Percentiles rank a stretch among this genome's conserved stretches.
phyloP scores from a whole-genome alignment of 2,329 filamentous ascomycete genomes.

The Parasarocladium wereldwijsianum region DNA sequence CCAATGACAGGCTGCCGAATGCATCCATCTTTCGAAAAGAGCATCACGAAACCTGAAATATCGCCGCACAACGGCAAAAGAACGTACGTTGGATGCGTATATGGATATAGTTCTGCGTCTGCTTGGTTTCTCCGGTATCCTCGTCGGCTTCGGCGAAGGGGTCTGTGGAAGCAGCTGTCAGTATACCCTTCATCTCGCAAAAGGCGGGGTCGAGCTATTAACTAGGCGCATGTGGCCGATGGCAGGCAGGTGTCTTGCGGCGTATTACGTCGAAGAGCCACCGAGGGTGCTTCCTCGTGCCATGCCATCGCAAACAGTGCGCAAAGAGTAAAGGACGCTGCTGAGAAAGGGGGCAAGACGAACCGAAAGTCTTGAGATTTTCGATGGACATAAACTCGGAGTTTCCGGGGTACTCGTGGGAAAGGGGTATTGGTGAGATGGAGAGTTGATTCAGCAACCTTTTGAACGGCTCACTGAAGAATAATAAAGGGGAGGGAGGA shows the following conservation, averaged over 20 bases:
- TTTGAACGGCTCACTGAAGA: constrained; percentile 24
- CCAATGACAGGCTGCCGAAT: no score
- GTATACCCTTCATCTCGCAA: not conserved
- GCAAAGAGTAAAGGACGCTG: not conserved
- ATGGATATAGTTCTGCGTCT: constrained; percentile 96
- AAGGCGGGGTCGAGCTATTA: not conserved
- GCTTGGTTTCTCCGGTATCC: constrained; percentile 89
- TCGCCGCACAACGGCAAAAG: constrained; percentile 4
- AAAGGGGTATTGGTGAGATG: constrained; percentile 32
- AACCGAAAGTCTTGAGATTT: constrained; percentile 95
- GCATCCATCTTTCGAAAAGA: not conserved
- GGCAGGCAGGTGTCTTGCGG: not conserved
- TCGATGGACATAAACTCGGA: constrained; percentile 97
- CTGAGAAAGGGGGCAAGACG: constrained; percentile 21
- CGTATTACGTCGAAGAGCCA: no score
- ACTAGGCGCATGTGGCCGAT: not conserved
- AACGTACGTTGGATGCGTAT: constrained; percentile 96
- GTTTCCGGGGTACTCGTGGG: constrained; percentile 43
- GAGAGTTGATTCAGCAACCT: constrained; percentile 29
- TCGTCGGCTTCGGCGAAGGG: constrained; percentile 99
- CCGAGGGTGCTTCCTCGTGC: no score
- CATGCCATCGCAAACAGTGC: no score
- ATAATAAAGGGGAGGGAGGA: constrained; percentile 9
- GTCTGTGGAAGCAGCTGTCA: constrained; percentile 42
- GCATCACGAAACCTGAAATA: not conserved